Evolutionary conservation across 2,329 filamentous ascomycete species (phyloP).

Genomic region (Fusarium sp.): DNA sequence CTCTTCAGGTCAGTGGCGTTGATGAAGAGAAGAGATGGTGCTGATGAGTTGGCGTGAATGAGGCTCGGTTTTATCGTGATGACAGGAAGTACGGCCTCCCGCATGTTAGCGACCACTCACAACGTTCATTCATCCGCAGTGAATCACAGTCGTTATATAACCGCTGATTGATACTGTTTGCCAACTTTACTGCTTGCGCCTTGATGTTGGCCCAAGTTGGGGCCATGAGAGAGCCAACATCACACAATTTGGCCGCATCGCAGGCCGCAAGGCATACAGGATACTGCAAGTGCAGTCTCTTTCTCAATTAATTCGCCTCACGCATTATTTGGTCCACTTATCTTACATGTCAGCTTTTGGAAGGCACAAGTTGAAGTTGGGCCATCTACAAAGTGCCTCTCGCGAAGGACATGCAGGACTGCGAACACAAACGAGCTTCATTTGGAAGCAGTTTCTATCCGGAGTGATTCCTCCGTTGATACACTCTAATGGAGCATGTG

Average conservation of each 20-base stretch:
- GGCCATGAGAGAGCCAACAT: not conserved
- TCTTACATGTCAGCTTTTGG: too few species aligned
- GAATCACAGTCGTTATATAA: rapidly evolving
- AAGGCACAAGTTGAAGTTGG: not conserved
- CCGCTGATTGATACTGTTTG: not conserved
- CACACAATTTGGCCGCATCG: rapidly evolving
- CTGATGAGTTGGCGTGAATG: too few species aligned
- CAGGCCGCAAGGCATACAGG: not conserved
- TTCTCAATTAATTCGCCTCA: not conserved
- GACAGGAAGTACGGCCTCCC: not conserved
- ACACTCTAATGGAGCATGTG: rapidly evolving
- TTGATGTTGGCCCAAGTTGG: not conserved
- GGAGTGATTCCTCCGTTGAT: not conserved
- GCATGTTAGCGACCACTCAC: not conserved
- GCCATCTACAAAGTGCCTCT: too few species aligned
- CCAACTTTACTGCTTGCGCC: not conserved
- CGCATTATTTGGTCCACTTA: too few species aligned
- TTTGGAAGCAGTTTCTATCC: not conserved
- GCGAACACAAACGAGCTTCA: not conserved
- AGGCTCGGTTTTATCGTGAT: not conserved
- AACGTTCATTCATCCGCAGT: rapidly evolving
- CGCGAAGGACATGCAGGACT: too few species aligned
- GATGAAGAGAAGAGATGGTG: not conserved
- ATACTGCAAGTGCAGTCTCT: too few species aligned
- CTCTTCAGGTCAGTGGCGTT: rapidly evolving